phyloP scores from a whole-genome alignment of 202 grass and related monocot species.

The Alloteropsis angusta region DNA sequence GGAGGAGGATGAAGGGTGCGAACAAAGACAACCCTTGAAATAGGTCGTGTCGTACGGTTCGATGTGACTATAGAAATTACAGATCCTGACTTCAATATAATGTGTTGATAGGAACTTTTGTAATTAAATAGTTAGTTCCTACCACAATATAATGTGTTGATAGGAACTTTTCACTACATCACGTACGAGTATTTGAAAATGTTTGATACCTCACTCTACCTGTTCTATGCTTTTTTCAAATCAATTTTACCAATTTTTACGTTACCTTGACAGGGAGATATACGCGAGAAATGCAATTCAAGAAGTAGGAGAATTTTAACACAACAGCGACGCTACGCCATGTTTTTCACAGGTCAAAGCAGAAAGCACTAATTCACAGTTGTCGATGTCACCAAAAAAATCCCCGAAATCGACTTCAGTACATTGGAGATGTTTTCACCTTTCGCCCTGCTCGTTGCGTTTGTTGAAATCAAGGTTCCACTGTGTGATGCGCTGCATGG shows the following conservation, averaged over 20 bases:
- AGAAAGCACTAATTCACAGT: background rate
- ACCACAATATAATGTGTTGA: background rate
- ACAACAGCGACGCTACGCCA: background rate
- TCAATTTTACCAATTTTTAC: background rate
- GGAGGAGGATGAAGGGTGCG: background rate
- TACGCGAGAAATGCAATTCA: background rate
- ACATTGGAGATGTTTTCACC: conserved; percentile 16
- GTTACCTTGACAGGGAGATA: background rate
- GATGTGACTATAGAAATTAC: background rate
- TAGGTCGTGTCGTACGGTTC: background rate
- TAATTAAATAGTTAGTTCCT: background rate
- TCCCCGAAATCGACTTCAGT: background rate
- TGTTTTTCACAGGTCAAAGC: background rate
- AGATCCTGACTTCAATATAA: background rate
- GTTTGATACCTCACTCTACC: background rate
- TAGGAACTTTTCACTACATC: background rate
- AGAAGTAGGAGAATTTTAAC: background rate
- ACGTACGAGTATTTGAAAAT: background rate
- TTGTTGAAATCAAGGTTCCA: conserved; percentile 71
- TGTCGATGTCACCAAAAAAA: background rate
- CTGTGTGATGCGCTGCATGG: conserved; percentile 54
- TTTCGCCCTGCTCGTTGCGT: conserved; percentile 51
- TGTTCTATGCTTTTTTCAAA: background rate
- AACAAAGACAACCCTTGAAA: background rate
- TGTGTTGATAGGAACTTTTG: no score